These are phyloP conservation scores for Fonsecaea erecta DNA, from an alignment of 2,329 filamentous ascomycete genomes.

Conservation along the genomic window DNA sequence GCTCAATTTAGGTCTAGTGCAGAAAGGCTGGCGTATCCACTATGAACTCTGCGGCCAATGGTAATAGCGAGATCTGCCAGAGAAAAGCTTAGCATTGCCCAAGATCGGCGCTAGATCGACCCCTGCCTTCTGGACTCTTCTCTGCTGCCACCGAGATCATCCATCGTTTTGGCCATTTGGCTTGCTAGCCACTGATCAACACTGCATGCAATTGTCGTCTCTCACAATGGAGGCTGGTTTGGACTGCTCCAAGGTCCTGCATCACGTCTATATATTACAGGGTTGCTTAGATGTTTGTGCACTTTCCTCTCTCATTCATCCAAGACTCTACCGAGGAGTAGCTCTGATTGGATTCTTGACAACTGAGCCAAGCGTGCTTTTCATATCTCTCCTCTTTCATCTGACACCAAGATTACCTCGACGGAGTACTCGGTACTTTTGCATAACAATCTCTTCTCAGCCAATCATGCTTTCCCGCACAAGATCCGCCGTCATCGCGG, in stretches of 20 bases:
- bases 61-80: not conserved
- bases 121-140: slow-evolving; percentile 5
- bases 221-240: slow-evolving; percentile 12
- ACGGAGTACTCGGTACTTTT: not conserved
- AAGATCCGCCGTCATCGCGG: slow-evolving; percentile 16
- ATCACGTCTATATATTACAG: slow-evolving; percentile 5
- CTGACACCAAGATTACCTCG: not conserved
- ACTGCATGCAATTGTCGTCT: not conserved
- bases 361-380: not conserved
- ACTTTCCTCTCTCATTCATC: not conserved
- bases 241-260: not conserved
- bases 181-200: slow-evolving; percentile 9
- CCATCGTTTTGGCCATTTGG: not conserved
- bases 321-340: slow-evolving; percentile 4
- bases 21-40: not conserved
- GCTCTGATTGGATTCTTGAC: slow-evolving; percentile 1
- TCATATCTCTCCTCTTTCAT: not conserved
- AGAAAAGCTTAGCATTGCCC: not conserved
- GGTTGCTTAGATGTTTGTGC: slow-evolving; percentile 11
- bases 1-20: slow-evolving; percentile 1
- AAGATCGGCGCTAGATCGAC: not conserved
- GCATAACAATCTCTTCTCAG: not conserved
- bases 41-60: not conserved
- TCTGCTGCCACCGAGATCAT: not conserved
- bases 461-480: slow-evolving; percentile 19